These are phyloP conservation scores for Penicillium sp. DNA, from an alignment of 2,329 filamentous ascomycete species.

Conservation along the genomic window DNA sequence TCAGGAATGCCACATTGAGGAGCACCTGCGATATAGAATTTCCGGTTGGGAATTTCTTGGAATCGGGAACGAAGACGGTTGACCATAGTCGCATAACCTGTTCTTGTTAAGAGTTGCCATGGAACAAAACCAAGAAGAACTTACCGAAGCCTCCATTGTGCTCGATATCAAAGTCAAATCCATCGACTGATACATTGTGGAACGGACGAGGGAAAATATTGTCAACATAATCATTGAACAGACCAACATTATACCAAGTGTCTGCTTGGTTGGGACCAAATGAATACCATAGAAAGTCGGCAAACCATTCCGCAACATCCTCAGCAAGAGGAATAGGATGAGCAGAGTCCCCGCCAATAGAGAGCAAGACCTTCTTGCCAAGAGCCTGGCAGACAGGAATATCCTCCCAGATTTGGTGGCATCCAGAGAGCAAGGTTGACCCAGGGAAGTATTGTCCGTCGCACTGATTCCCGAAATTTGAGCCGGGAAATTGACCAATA, in stretches of 20 bases:
- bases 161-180: slow-evolving; percentile 50
- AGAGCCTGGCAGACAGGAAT: slow-evolving; percentile 37
- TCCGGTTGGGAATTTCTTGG: slow-evolving; percentile 26
- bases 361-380: slow-evolving; percentile 45
- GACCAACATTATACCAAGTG: no score
- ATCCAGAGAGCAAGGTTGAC: slow-evolving; percentile 42
- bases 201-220: slow-evolving; percentile 44
- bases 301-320: slow-evolving; percentile 42
- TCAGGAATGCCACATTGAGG: slow-evolving; percentile 51
- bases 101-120: neutral
- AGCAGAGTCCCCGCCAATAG: slow-evolving; percentile 43
- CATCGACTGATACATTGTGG: slow-evolving; percentile 44
- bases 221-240: slow-evolving; percentile 20
- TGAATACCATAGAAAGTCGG: slow-evolving; percentile 47
- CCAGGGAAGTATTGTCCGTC: slow-evolving; percentile 35
- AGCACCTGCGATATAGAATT: slow-evolving; percentile 49
- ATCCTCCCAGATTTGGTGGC: slow-evolving; percentile 42
- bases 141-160: slow-evolving; percentile 29
- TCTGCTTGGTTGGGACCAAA: slow-evolving; percentile 41
- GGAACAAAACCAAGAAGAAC: slow-evolving; percentile 1
- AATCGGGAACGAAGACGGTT: slow-evolving; percentile 43
- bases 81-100: slow-evolving; percentile 47
- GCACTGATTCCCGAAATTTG: slow-evolving; percentile 55
- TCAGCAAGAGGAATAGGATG: slow-evolving; percentile 42
- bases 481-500: slow-evolving; percentile 45